phyloP scores from a whole-genome alignment of 805 yeast genomes.

The Teunomyces funiuensis region DNA sequence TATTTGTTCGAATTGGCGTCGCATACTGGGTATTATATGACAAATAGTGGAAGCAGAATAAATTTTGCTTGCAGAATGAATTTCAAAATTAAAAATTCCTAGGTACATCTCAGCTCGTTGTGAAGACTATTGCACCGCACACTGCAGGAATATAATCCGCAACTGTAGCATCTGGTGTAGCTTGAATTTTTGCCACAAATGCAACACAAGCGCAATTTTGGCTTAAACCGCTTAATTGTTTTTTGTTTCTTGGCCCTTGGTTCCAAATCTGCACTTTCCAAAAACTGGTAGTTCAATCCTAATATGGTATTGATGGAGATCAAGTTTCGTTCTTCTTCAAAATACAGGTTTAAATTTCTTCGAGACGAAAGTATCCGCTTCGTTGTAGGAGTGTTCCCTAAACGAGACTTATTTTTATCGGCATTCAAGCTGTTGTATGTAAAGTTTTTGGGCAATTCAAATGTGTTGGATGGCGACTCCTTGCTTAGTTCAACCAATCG shows the following conservation, averaged over 20 bases:
- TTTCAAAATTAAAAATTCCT: background rate
- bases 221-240: constrained; percentile 21
- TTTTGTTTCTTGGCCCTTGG: constrained; percentile 15
- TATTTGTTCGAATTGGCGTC: background rate
- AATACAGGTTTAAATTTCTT: constrained; percentile 43
- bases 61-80: background rate
- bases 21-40: background rate
- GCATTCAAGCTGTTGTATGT: constrained; percentile 29
- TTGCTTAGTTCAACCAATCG: constrained; percentile 35
- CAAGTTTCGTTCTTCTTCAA: constrained; percentile 46
- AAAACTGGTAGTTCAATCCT: constrained; percentile 39
- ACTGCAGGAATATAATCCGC: constrained; percentile 43
- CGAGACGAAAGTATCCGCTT: constrained; percentile 42
- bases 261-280: constrained; percentile 30
- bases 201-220: constrained; percentile 39
- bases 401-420: constrained; percentile 27
- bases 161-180: constrained; percentile 38
- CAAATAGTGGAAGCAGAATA: background rate
- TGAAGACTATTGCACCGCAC: constrained; percentile 41
- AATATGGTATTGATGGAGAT: constrained; percentile 43
- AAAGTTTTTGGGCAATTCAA: constrained; percentile 44
- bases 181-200: constrained; percentile 38
- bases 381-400: constrained; percentile 45
- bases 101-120: constrained; percentile 41
- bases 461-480: constrained; percentile 29